Percentiles rank a stretch among this genome's conserved stretches.
Conservation (phyloP, 352 stramenopile species). For the Phytophthora kernoviae region DNA sequence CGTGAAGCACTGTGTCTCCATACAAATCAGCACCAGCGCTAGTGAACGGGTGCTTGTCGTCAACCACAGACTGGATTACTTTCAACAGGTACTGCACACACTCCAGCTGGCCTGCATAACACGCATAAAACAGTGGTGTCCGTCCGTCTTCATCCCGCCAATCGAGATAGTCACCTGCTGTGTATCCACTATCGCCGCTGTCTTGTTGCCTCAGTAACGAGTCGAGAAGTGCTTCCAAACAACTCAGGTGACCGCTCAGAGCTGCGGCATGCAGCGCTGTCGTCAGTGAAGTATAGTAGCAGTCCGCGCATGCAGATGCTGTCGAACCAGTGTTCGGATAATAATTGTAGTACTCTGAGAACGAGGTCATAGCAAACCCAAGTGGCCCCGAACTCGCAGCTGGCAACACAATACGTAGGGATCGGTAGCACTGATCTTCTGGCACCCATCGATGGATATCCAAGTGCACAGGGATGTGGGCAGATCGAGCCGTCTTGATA, state of each 20-base stretch:
- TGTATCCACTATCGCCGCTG: conserved; percentile 20
- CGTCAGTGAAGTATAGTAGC: conserved; percentile 57
- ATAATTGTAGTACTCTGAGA: conserved; percentile 54
- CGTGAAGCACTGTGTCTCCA: conserved; percentile 67
- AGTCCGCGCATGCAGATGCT: conserved; percentile 48
- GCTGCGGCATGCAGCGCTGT: conserved; percentile 65
- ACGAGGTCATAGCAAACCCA: conserved; percentile 60
- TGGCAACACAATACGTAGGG: conserved; percentile 29
- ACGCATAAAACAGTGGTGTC: conserved; percentile 76
- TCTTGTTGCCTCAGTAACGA: conserved; percentile 14
- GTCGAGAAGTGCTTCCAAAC: conserved; percentile 47
- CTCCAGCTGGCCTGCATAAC: conserved; percentile 58
- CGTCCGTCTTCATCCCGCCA: conserved; percentile 68
- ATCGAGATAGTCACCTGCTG: conserved; percentile 41
- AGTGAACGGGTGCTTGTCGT: conserved; percentile 3
- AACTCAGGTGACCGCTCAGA: conserved; percentile 54
- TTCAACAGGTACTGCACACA: conserved; percentile 51
- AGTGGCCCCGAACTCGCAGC: conserved; percentile 20
- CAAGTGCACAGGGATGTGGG: conserved; percentile 18
- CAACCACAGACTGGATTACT: neutral
- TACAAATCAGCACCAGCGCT: conserved; percentile 42
- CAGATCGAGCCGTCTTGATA: conserved; percentile 10
- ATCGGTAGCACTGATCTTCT: conserved; percentile 47
- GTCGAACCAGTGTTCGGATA: conserved; percentile 9
- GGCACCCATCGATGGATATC: conserved; percentile 56